Percentiles rank a stretch among this genome's conserved stretches.
Conservation (phyloP, 495 filamentous ascomycete genomes). For the Daldinia grandis region DNA sequence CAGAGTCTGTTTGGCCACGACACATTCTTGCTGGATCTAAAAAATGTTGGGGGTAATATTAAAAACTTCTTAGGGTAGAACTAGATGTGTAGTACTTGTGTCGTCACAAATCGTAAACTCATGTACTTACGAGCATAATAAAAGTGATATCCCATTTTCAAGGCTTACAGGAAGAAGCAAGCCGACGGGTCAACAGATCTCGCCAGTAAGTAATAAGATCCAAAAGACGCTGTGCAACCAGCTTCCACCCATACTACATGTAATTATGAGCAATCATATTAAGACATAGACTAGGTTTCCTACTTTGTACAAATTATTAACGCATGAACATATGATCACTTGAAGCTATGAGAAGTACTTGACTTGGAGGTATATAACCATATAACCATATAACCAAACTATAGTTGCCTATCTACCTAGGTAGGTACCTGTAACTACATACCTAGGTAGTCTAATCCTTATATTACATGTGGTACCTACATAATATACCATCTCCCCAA, state of each 20-base stretch:
- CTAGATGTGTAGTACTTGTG: background rate
- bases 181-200: background rate
- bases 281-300: background rate
- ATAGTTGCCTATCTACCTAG: too few species aligned
- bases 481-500: background rate
- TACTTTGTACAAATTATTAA: background rate
- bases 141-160: background rate
- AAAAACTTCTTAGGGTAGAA: slow-evolving; percentile 75
- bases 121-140: background rate
- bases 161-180: background rate
- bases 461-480: background rate
- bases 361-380: too few species aligned
- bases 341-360: too few species aligned
- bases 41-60: slow-evolving; percentile 86
- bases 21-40: slow-evolving; percentile 91
- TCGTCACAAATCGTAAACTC: background rate
- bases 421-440: background rate
- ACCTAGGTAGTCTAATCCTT: background rate
- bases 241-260: background rate
- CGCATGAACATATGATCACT: background rate
- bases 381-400: too few species aligned
- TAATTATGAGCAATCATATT: background rate
- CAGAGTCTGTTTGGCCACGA: slow-evolving; percentile 94
- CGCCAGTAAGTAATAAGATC: background rate
- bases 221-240: background rate